Evolutionary conservation across 345 rosid species (phyloP).

Genomic region (Kandelia obovata): DNA sequence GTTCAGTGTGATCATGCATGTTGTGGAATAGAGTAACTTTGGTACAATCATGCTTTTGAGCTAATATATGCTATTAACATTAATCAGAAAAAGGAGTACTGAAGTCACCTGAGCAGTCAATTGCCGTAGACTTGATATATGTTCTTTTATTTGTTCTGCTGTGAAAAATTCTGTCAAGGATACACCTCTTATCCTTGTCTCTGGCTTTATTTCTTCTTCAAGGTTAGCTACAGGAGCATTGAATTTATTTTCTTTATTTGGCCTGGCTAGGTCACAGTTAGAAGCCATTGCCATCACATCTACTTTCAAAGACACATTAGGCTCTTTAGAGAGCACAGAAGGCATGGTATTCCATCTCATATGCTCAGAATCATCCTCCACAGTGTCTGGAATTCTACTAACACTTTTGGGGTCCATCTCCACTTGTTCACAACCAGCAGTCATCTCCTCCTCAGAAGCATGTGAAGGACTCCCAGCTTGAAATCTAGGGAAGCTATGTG

Average conservation of each 20-base stretch:
- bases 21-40: no score
- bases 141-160: slow-evolving; percentile 40
- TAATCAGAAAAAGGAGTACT: background rate
- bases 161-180: slow-evolving; percentile 46
- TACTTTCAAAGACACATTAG: slow-evolving; percentile 14
- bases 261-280: slow-evolving; percentile 5
- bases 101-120: slow-evolving; percentile 32
- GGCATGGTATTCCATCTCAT: background rate
- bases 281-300: slow-evolving; percentile 2
- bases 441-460: slow-evolving; percentile 9
- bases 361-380: slow-evolving; percentile 9
- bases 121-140: slow-evolving; percentile 41
- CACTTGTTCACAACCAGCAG: slow-evolving; percentile 8
- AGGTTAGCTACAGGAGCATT: slow-evolving; percentile 12
- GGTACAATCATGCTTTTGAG: no score
- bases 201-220: slow-evolving; percentile 12
- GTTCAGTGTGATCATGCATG: no score
- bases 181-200: slow-evolving; percentile 26
- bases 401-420: slow-evolving; percentile 9
- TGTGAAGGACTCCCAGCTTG: slow-evolving; percentile 5
- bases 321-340: slow-evolving; percentile 16
- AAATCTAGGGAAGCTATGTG: background rate
- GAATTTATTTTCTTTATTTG: slow-evolving; percentile 6
- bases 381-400: slow-evolving; percentile 8
- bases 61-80: no score